phyloP scores from a whole-genome alignment of 169 alveolate genomes.

The Plasmodium falciparum region DNA sequence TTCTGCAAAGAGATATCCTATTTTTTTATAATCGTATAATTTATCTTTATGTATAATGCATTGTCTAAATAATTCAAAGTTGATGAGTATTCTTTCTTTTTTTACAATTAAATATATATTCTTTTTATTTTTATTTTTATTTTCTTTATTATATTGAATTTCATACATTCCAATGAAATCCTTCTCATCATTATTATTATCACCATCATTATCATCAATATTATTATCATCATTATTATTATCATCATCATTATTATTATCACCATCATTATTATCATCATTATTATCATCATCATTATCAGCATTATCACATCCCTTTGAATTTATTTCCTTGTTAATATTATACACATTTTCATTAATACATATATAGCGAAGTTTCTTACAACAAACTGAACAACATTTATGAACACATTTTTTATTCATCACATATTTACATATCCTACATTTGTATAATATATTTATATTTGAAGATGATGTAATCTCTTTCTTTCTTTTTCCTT shows the following conservation, averaged over 20 bases:
- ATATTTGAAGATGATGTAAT: no score
- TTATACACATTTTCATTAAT: background rate
- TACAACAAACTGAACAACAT: constrained; percentile 53
- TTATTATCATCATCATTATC: background rate
- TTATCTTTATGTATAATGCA: constrained; percentile 36
- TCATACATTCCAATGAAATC: constrained; percentile 12
- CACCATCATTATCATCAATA: no score
- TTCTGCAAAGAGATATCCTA: background rate
- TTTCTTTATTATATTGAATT: background rate
- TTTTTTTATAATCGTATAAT: constrained; percentile 37
- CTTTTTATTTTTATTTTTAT: background rate
- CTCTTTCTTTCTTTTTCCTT: no score
- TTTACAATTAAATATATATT: constrained; percentile 23
- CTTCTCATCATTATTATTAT: background rate
- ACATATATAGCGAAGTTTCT: constrained; percentile 34
- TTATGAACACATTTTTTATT: constrained; percentile 44
- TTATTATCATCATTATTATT: no score
- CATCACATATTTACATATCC: constrained; percentile 21
- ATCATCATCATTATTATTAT: background rate
- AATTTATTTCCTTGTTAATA: background rate
- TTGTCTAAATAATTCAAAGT: constrained; percentile 21
- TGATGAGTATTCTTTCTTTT: constrained; percentile 40
- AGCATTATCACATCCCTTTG: background rate
- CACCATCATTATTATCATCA: background rate
- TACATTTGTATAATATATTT: constrained; percentile 13